phyloP scores from a whole-genome alignment of 2,329 filamentous ascomycete genomes.

The Aspergillus pseudoviridinutans region DNA sequence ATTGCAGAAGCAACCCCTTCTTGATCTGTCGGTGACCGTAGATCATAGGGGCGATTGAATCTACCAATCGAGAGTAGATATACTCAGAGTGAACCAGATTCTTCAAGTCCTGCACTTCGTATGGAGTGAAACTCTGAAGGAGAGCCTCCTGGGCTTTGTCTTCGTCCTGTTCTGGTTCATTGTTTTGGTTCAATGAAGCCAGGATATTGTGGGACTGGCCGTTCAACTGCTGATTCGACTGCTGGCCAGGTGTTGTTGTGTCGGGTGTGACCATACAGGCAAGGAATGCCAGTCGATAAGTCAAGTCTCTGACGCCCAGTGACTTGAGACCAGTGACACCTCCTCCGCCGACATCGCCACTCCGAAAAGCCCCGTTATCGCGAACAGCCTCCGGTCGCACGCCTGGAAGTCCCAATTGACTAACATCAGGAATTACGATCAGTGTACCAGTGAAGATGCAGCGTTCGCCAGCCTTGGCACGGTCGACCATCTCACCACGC shows the following conservation, averaged over 20 bases:
- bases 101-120: conserved; percentile 88
- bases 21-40: conserved; percentile 98
- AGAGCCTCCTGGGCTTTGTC: conserved; percentile 85
- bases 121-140: conserved; percentile 75
- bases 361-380: conserved; percentile 72
- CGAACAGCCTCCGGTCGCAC: conserved; percentile 76
- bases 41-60: conserved; percentile 93
- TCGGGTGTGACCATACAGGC: conserved; percentile 95
- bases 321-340: conserved; percentile 87
- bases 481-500: conserved; percentile 93
- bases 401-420: conserved; percentile 86
- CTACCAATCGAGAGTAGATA: conserved; percentile 88
- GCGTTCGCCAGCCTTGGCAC: conserved; percentile 95
- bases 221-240: conserved; percentile 62
- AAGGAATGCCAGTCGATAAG: conserved; percentile 93
- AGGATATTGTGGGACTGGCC: conserved; percentile 81
- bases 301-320: conserved; percentile 89
- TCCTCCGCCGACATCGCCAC: conserved; percentile 74
- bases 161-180: conserved; percentile 67
- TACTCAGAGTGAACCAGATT: conserved; percentile 93
- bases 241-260: conserved; percentile 72
- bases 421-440: conserved; percentile 95
- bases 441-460: conserved; percentile 96
- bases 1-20: conserved; percentile 87
- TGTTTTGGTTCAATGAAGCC: conserved; percentile 72